These are phyloP conservation scores for Hirschfeldia incana DNA, from an alignment of 345 rosid species.

Conservation along the genomic window DNA sequence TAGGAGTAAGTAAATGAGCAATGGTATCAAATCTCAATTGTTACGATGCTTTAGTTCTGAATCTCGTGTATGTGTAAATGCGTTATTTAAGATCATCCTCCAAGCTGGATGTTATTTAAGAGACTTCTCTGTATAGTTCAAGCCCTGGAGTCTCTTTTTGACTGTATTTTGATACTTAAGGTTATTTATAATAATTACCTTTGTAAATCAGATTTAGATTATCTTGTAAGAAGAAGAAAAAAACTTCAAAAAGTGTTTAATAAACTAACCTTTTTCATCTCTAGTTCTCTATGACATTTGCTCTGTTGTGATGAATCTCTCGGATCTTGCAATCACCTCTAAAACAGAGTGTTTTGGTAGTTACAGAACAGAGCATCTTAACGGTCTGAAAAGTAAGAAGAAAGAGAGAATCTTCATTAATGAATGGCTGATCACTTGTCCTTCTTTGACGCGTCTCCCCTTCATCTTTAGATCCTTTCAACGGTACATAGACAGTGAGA, in stretches of 20 bases:
- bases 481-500: not conserved
- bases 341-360: not conserved
- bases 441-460: not conserved
- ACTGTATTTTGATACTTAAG: constrained; percentile 11
- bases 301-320: too few relatives aligned
- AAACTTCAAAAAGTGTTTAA: constrained; percentile 34
- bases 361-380: not conserved
- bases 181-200: not conserved
- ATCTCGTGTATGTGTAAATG: constrained; percentile 28
- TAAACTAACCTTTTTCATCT: constrained; percentile 26
- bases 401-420: not conserved
- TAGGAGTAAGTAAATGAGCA: constrained; percentile 26
- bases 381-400: not conserved
- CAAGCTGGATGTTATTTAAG: constrained; percentile 12
- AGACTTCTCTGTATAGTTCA: constrained; percentile 29
- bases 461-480: constrained; percentile 13
- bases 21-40: constrained; percentile 11
- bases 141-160: not conserved
- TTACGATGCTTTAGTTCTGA: constrained; percentile 13
- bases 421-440: not conserved
- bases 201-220: constrained; percentile 26
- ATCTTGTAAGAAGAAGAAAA: constrained; percentile 32
- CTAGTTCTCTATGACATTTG: not conserved
- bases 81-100: constrained; percentile 14
- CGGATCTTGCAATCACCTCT: not conserved